Evolutionary conservation across 805 yeast species (phyloP), one percentile per base, ranked within the genome.

Genomic region (Cyberlindnera saturnus): DNA sequence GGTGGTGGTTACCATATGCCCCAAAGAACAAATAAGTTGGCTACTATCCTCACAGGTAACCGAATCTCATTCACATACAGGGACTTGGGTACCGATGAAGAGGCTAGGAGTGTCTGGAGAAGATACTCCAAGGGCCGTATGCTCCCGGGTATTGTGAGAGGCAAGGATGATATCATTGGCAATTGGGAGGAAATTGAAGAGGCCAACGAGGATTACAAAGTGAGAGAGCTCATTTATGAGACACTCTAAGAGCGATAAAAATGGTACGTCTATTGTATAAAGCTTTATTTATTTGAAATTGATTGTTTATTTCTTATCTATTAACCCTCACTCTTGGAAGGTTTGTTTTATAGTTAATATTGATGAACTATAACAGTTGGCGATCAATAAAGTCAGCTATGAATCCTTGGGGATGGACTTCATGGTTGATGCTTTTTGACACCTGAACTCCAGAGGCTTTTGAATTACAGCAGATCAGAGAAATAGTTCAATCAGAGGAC

Each of bases 81-180:
- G 45, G 97, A 89, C 59, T 65, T 88, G 41, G 96, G 96, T 6
- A 87, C 96, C 0, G 95, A 89, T 59, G 88, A 81, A 40, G 83
- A 81, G 47, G 96, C 96, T 14, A 81, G 88, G 61, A 75, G 79
- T 53, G 74, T 87, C 23, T 89, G 96, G 96, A 79, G 78, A 55
- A 74, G 93, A 51, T 77, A 77, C 55, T 70, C 85, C 15, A 70
- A 70, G 26, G 96, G 95, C 4, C 79, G 84, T 52, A 68, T 78
- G 2, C 73, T 88, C 45, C 97, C 97, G 3, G 96, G 90, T 30
- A 74, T 89, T 15, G 89, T 89, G 15, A 75, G 96, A 62, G 87
- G 86, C 8, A 80, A 79, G 23, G 93, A 86, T 54, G 90, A 82
- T 51, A 75, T 79, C 45, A 81, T 89, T 49, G 96, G 96, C 2